Percentiles rank a stretch among this genome's conserved stretches.
Evolutionary conservation across 805 yeast species (phyloP).

Genomic region (Candida loeiensis): DNA sequence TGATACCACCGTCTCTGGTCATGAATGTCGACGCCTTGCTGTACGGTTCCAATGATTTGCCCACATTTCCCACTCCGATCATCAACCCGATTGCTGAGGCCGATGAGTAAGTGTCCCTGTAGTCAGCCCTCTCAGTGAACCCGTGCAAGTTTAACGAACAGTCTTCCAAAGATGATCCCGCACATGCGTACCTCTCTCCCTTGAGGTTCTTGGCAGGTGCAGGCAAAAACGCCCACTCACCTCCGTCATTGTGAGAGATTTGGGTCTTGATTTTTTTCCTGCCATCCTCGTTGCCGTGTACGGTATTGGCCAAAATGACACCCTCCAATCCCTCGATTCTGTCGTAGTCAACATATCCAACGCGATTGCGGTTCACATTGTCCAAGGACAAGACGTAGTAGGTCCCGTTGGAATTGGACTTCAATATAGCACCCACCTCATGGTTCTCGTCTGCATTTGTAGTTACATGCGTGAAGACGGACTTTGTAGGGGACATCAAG

Average conservation of each 20-base stretch:
- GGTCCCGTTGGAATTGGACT: constrained; percentile 91
- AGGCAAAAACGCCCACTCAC: constrained; percentile 68
- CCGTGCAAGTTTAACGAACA: constrained; percentile 89
- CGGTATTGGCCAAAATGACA: constrained; percentile 69
- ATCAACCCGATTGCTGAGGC: constrained; percentile 85
- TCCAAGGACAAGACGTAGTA: constrained; percentile 66
- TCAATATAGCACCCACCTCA: constrained; percentile 77
- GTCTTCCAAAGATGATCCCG: constrained; percentile 44
- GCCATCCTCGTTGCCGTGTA: constrained; percentile 41
- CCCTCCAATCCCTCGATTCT: constrained; percentile 83
- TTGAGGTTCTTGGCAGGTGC: constrained; percentile 69
- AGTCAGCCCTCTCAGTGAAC: constrained; percentile 79
- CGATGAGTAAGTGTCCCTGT: constrained; percentile 82
- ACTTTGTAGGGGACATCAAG: constrained; percentile 64
- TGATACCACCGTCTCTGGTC: constrained; percentile 84
- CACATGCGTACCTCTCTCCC: constrained; percentile 56
- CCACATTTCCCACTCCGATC: constrained; percentile 94
- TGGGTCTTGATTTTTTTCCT: constrained; percentile 61
- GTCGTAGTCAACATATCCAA: constrained; percentile 88
- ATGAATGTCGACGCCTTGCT: constrained; percentile 67
- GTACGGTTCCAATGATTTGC: constrained; percentile 48
- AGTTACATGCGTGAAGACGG: constrained; percentile 82
- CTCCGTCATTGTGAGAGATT: constrained; percentile 89
- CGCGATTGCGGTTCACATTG: constrained; percentile 67
- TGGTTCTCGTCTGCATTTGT: constrained; percentile 46